Percentiles rank a stretch among this genome's conserved stretches.
These are phyloP conservation scores for Haematococcus lacustris DNA, from an alignment of 139 green algal species.

Conservation along the genomic window DNA sequence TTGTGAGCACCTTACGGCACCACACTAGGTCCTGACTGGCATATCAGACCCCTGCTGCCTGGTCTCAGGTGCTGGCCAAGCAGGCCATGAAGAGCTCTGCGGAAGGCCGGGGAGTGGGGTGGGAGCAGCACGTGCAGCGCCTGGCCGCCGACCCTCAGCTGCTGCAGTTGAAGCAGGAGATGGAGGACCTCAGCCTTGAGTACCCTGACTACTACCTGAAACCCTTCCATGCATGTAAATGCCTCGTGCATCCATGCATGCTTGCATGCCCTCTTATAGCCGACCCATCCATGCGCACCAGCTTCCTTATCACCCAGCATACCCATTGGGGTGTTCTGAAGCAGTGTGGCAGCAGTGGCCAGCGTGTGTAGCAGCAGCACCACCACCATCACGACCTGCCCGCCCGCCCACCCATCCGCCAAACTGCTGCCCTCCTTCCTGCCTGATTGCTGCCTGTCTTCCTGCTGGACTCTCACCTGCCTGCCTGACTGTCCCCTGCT, in stretches of 20 bases:
- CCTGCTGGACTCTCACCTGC: background rate
- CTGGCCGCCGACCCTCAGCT: constrained; percentile 25
- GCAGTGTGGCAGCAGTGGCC: no score
- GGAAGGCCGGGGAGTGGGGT: constrained; percentile 38
- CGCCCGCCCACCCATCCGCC: no score
- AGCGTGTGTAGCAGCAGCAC: background rate
- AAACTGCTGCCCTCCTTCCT: no score
- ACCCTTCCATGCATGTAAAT: constrained; percentile 71
- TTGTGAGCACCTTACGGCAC: no score
- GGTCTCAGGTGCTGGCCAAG: constrained; percentile 11
- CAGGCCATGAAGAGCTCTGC: constrained; percentile 48
- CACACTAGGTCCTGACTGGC: no score
- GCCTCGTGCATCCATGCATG: background rate
- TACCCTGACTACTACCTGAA: constrained; percentile 71
- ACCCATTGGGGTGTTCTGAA: background rate
- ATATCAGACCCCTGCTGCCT: no score
- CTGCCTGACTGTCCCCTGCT: background rate
- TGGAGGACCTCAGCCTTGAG: constrained; percentile 35
- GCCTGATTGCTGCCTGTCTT: background rate
- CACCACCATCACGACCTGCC: no score
- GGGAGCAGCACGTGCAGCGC: constrained; percentile 27
- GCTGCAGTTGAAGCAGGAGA: constrained; percentile 31
- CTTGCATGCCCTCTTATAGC: no score
- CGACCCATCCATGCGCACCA: background rate
- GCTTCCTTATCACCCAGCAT: background rate